These are phyloP conservation scores for Penicillium sp. DNA, from an alignment of 2,329 filamentous ascomycete species.

Conservation along the genomic window DNA sequence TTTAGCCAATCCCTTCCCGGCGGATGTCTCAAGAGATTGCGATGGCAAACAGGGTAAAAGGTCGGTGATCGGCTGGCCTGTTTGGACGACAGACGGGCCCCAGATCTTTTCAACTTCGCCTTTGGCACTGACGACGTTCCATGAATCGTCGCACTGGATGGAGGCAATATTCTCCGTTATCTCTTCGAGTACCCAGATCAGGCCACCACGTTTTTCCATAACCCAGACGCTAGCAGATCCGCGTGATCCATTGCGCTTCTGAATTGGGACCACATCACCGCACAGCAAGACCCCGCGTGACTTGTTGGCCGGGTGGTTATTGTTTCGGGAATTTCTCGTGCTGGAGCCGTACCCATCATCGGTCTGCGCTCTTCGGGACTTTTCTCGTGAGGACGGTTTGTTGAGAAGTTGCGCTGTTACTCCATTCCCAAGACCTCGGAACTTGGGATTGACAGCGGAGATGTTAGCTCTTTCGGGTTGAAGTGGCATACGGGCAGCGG, in stretches of 20 bases:
- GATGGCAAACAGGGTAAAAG: constrained; percentile 79
- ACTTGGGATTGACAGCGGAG: constrained; percentile 35
- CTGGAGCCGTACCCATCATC: constrained; percentile 56
- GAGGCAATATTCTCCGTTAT: constrained; percentile 90
- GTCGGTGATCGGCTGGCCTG: constrained; percentile 71
- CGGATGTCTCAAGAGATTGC: constrained; percentile 66
- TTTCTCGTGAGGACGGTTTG: constrained; percentile 67
- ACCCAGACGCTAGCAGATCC: constrained; percentile 97
- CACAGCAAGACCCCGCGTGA: constrained; percentile 88
- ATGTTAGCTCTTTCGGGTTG: constrained; percentile 39
- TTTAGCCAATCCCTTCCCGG: constrained; percentile 72
- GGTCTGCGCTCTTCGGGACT: constrained; percentile 52
- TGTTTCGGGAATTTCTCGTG: constrained; percentile 52
- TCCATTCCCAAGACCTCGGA: constrained; percentile 68
- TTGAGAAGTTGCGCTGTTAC: constrained; percentile 85
- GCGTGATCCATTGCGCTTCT: constrained; percentile 87
- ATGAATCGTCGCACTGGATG: constrained; percentile 73
- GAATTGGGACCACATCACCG: constrained; percentile 96
- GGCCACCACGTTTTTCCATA: constrained; percentile 88
- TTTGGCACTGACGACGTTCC: constrained; percentile 64
- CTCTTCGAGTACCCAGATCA: constrained; percentile 98
- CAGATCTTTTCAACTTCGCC: constrained; percentile 87
- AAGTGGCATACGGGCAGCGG: constrained; percentile 33
- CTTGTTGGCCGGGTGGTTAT: constrained; percentile 69
- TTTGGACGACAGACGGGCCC: constrained; percentile 65